phyloP scores from a whole-genome alignment of 2,329 filamentous ascomycete genomes.

The Dothiorella sarmentorum region DNA sequence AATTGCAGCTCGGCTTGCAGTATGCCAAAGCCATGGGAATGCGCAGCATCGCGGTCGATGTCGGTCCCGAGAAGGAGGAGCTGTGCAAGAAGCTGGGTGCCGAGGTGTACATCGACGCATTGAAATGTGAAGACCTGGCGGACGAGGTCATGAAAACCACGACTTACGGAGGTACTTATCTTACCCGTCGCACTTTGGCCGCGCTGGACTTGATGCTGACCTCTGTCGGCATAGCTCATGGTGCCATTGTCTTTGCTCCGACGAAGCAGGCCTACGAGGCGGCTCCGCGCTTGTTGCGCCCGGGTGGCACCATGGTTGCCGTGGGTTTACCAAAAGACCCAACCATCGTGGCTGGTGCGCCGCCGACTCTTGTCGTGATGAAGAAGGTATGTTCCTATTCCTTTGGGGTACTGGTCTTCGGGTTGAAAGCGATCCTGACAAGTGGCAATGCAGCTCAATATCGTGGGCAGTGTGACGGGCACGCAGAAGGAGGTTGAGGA shows the following conservation, averaged over 20 bases:
- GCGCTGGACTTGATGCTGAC: neutral
- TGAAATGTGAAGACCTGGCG: neutral
- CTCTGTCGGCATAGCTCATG: conserved; percentile 35
- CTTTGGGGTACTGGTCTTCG: neutral
- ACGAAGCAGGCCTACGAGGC: conserved; percentile 33
- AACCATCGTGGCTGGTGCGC: conserved; percentile 27
- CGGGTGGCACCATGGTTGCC: conserved; percentile 31
- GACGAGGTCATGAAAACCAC: conserved; percentile 45
- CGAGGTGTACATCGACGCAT: conserved; percentile 34
- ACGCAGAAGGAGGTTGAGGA: conserved; percentile 47
- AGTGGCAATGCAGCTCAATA: conserved; percentile 29
- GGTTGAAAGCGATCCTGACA: neutral
- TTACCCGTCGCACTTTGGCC: too few species aligned
- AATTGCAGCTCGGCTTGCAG: conserved; percentile 49
- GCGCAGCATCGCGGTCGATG: conserved; percentile 55
- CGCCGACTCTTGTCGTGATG: conserved; percentile 38
- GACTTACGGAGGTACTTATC: conserved; percentile 18
- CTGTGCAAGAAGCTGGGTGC: conserved; percentile 51
- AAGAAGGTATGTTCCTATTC: conserved; percentile 26
- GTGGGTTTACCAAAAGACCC: conserved; percentile 29
- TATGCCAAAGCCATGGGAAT: conserved; percentile 48
- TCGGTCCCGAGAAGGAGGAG: conserved; percentile 32
- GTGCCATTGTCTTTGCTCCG: conserved; percentile 45
- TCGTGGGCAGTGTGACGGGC: conserved; percentile 43
- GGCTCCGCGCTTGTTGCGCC: conserved; percentile 28